Evolutionary conservation across 1,139 yeast species (phyloP).

Genomic region (Pichia sp.): DNA sequence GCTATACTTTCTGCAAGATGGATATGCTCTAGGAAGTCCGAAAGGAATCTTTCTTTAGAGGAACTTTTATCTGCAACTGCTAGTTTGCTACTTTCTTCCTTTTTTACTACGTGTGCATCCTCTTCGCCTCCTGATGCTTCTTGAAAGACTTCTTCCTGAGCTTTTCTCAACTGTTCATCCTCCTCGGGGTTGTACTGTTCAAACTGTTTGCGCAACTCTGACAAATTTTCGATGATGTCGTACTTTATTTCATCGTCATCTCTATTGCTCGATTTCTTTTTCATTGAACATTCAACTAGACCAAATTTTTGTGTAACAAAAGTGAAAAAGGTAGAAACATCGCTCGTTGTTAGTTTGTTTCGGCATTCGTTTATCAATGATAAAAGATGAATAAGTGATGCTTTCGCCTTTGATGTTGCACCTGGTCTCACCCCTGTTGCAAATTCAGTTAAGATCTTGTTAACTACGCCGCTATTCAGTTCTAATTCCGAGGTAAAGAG

Average conservation of each 20-base stretch:
- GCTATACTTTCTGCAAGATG: conserved; percentile 45
- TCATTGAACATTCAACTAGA: conserved; percentile 21
- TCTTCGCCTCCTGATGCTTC: conserved; percentile 6
- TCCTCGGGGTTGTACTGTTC: conserved; percentile 27
- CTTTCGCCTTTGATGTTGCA: conserved; percentile 19
- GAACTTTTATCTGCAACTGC: neutral
- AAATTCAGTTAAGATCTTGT: conserved; percentile 16
- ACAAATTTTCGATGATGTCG: conserved; percentile 28
- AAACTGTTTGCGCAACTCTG: conserved; percentile 29
- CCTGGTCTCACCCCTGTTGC: conserved; percentile 18
- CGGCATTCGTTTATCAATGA: conserved; percentile 29
- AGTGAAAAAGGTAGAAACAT: neutral
- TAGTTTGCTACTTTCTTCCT: neutral
- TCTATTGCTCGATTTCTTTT: conserved; percentile 23
- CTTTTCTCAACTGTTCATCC: conserved; percentile 22
- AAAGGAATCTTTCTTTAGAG: conserved; percentile 35
- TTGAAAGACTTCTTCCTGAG: conserved; percentile 19
- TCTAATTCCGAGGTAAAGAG: conserved; percentile 1
- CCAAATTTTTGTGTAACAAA: conserved; percentile 3
- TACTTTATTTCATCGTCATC: conserved; percentile 24
- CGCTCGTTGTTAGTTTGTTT: neutral
- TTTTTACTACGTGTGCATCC: neutral
- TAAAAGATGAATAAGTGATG: conserved; percentile 33
- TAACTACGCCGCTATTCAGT: conserved; percentile 15
- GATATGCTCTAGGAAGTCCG: conserved; percentile 55